Percentiles rank a stretch among this genome's conserved stretches.
phyloP scores from a whole-genome alignment of 164 flowering plant species.

The Brasenia schreberi region DNA sequence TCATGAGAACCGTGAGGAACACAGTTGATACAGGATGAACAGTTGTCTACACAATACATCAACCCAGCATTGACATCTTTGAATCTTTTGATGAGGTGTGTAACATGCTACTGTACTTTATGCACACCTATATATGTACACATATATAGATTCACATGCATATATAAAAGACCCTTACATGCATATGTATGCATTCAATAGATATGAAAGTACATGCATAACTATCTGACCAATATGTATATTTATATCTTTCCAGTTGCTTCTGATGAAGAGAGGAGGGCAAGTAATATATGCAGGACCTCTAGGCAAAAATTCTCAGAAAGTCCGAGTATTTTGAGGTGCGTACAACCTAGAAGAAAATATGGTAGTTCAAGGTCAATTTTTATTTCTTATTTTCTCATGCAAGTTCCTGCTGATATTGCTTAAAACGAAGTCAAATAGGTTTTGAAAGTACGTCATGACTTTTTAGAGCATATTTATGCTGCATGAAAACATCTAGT shows the following conservation, averaged over 20 bases:
- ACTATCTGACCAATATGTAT: background rate
- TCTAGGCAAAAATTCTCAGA: slow-evolving; percentile 62
- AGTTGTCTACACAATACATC: slow-evolving; percentile 98
- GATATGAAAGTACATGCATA: no score
- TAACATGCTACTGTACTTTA: background rate
- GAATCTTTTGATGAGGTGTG: slow-evolving; percentile 96
- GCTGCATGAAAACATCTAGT: no score
- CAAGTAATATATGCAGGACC: slow-evolving; percentile 88
- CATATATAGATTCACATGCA: background rate
- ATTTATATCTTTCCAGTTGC: slow-evolving; percentile 22
- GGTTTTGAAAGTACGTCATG: no score
- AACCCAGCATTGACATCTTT: slow-evolving; percentile 96
- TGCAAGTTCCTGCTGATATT: background rate
- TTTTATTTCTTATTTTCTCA: background rate
- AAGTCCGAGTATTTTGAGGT: slow-evolving; percentile 82
- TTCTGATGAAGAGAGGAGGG: slow-evolving; percentile 92
- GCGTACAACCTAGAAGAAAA: background rate
- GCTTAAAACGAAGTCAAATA: no score
- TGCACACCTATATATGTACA: background rate
- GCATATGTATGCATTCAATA: no score
- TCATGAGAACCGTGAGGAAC: slow-evolving; percentile 96
- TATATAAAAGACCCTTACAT: no score
- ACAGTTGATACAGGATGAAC: slow-evolving; percentile 98
- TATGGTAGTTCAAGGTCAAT: background rate
- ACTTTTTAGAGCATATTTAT: no score